Evolutionary conservation across 2,329 filamentous ascomycete genomes (phyloP), one percentile per base, ranked within the genome.

Genomic region (Xylariales sp.): DNA sequence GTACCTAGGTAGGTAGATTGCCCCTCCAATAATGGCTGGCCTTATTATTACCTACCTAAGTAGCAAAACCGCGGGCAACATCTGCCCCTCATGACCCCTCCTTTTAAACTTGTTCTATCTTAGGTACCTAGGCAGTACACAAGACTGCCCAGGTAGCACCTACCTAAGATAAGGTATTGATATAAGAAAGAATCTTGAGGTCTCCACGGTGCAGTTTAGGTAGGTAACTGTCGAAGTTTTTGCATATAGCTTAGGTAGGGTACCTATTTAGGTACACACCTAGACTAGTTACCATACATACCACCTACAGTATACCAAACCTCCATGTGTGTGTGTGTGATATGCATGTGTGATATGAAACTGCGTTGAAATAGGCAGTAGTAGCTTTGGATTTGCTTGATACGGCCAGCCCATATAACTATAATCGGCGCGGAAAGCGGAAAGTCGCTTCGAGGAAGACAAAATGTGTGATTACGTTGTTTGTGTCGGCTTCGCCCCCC

Each of bases 401-500:
- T 60, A 46, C 34, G 53, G 52, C 45, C 36, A 23, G 23, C 23
- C 23, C 23, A 23, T 23, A 23, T 23, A 23, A 2, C 23, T 23
- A 57, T 62, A 16, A 23, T 46, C 50, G 32, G 41, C 10, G 23
- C 18, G 28, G 53, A 28, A 23, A 43, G 45, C 61, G 34, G 50
- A 34, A 53, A 56, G 52, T 41, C 43, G 14, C 23, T 23, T 23
- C 39, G n/a, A 53, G 14, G 53, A 18, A 43, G 28, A 43, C 30
- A 54, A 48, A 50, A 28, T 28, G 28, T 41, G 28, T 39, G 39
- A 62, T 62, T 67, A 34, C 45, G 61, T 63, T 67, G 64, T 45
- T 39, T 10, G 52, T 49, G 45, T 55, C 50, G 63, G 55, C 67
- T 69, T 70, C 64, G 73, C 73, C 72, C 71, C 73, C 69, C 72